Conservation (phyloP, 805 yeast species). For the Middelhovenomyces tepae region DNA sequence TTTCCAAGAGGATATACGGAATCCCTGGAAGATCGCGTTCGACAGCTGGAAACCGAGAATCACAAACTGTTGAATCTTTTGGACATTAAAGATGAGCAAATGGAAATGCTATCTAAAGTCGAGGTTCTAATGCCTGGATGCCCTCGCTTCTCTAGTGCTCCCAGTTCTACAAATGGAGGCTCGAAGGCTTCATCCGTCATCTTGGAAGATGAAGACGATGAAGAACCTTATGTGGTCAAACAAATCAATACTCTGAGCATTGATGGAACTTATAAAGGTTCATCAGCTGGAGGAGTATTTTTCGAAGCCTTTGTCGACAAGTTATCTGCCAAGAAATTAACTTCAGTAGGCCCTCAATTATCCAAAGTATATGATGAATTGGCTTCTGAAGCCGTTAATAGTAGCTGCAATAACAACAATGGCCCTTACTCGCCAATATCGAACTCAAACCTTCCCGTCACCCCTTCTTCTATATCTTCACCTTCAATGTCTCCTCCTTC, state of each 20-base stretch:
- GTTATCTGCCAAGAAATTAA: constrained; percentile 16
- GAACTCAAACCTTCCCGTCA: constrained; percentile 5
- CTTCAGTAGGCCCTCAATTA: no score
- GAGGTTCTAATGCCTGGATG: constrained; percentile 11
- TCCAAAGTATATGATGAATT: no score
- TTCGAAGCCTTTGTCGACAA: constrained; percentile 23
- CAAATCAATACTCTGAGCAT: constrained; percentile 20
- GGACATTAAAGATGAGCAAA: constrained; percentile 55
- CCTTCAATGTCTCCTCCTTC: constrained; percentile 6
- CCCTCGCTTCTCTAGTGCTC: constrained; percentile 4
- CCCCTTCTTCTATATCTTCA: constrained; percentile 6
- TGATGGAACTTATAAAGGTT: constrained; percentile 27
- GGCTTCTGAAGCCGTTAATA: no score
- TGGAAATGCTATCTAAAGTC: constrained; percentile 34
- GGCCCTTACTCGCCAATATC: constrained; percentile 1
- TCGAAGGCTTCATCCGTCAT: no score
- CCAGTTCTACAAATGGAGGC: no score
- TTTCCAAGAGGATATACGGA: constrained; percentile 92
- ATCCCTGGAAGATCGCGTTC: constrained; percentile 76
- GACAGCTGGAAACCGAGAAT: constrained; percentile 78
- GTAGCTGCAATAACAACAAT: constrained; percentile 6
- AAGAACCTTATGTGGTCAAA: constrained; percentile 19
- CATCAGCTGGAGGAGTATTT: constrained; percentile 28
- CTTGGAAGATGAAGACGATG: no score
- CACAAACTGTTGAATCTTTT: constrained; percentile 55